Percentiles rank a stretch among this genome's conserved stretches.
These are phyloP conservation scores for Dendrobium nobile DNA, from an alignment of 106 monocot species.

Conservation along the genomic window DNA sequence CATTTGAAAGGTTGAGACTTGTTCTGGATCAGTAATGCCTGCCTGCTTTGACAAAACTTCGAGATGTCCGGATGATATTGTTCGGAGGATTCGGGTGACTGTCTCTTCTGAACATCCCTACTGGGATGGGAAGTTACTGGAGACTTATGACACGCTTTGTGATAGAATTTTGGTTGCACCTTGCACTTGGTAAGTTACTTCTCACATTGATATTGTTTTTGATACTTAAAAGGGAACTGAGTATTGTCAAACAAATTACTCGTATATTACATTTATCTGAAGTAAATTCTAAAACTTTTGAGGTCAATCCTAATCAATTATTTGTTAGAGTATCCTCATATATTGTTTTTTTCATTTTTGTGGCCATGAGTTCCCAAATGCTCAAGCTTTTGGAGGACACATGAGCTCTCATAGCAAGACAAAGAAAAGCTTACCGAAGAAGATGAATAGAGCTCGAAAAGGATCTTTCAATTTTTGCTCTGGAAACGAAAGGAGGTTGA, in stretches of 20 bases:
- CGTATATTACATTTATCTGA: too few species aligned
- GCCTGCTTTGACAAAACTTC: constrained; percentile 62
- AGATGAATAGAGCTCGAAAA: neutral
- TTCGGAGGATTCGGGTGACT: constrained; percentile 66
- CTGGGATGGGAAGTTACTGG: constrained; percentile 61
- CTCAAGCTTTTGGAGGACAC: constrained; percentile 34
- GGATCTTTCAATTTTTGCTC: neutral
- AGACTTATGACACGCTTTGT: constrained; percentile 69
- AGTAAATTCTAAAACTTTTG: too few species aligned
- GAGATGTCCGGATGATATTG: constrained; percentile 87
- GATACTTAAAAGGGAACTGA: too few species aligned
- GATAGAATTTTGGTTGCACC: constrained; percentile 69
- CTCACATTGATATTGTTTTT: too few species aligned
- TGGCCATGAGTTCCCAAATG: constrained; percentile 19
- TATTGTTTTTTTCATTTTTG: too few species aligned
- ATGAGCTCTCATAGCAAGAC: constrained; percentile 36
- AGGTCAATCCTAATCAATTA: too few species aligned
- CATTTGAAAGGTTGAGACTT: constrained; percentile 57
- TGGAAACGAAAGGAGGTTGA: neutral
- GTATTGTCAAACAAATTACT: too few species aligned
- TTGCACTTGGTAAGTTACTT: constrained; percentile 54
- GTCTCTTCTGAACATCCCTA: constrained; percentile 52
- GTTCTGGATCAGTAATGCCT: constrained; percentile 53
- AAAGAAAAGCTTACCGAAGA: neutral
- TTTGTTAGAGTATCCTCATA: too few species aligned